Evolutionary conservation across 2,329 filamentous ascomycete genomes (phyloP).

Genomic region (Aspergillus sp.): DNA sequence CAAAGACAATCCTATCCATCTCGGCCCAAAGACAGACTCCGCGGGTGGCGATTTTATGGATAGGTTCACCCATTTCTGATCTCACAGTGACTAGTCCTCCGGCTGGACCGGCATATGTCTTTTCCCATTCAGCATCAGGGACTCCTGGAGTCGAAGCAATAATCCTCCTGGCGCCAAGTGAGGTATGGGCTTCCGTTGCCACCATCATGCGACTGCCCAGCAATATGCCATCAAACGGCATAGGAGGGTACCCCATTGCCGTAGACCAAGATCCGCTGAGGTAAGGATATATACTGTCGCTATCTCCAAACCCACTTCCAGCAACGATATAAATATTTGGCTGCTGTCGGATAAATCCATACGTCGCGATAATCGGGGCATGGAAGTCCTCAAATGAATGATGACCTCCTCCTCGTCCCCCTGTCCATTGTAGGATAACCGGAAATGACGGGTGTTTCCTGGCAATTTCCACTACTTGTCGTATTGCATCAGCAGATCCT

Average conservation of each 20-base stretch:
- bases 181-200: slow-evolving; percentile 87
- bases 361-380: slow-evolving; percentile 85
- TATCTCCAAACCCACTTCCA: slow-evolving; percentile 86
- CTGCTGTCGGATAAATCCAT: slow-evolving; percentile 68
- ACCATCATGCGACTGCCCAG: slow-evolving; percentile 96
- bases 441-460: slow-evolving; percentile 93
- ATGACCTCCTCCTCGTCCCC: slow-evolving; percentile 88
- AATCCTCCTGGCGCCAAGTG: slow-evolving; percentile 76
- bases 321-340: slow-evolving; percentile 86
- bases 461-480: slow-evolving; percentile 86
- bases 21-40: slow-evolving; percentile 40
- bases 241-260: slow-evolving; percentile 81
- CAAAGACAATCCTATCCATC: slow-evolving; percentile 31
- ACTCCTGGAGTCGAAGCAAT: slow-evolving; percentile 80
- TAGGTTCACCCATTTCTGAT: slow-evolving; percentile 45
- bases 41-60: slow-evolving; percentile 41
- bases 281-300: slow-evolving; percentile 90
- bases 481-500: slow-evolving; percentile 82
- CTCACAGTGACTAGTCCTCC: slow-evolving; percentile 92
- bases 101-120: slow-evolving; percentile 81
- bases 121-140: slow-evolving; percentile 78
- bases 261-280: slow-evolving; percentile 86
- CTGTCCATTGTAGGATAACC: slow-evolving; percentile 92
- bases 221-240: slow-evolving; percentile 91
- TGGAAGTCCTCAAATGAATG: slow-evolving; percentile 97